Base-by-base conservation (phyloP, 2,329 filamentous ascomycete species). In the Aspergillus sp. region DNA sequence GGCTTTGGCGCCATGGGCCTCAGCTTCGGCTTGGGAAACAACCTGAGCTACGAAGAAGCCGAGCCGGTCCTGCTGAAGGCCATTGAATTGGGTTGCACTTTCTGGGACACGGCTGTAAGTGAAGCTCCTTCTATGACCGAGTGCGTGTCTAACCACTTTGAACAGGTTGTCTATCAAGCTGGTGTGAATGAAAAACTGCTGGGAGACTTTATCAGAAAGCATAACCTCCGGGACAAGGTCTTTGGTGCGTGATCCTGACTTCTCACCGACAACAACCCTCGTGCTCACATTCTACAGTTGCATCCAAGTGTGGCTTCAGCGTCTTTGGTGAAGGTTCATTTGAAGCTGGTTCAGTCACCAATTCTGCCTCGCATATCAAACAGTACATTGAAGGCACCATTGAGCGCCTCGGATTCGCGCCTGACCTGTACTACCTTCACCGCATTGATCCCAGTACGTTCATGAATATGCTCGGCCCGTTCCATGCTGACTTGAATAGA, bases 1-100 rank as follows among this genome's bases (percentile, higher is more conserved):
- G 77, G 77, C 47, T 80, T 80, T 51, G 78, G 78, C 17, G 76
- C 76, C 10, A 81, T 80, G 77, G 78, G 78, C 6, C 59, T 80
- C 11, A 78, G 68, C 55, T 74, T 71, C 51, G 74, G 70, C 3
- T 43, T 79, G 17, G 77, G 78, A 4, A 70, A 45, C 34, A 75
- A 77, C 52, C 57, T 79, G 3, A 73, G 56, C 25, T 58, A 71
- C 1, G 76, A 79, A 49, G 57, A 80, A 57, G 76, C 77, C 4
- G 78, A 80, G 54, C 77, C 76, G 11, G 76, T 80, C 0, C 65
- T 81, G 0, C 54, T 79, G 20, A 81, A 80, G 55, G 78, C 78
- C 0, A 69, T 80, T 49, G 74, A 78, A 47, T 57, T 77, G 0
- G 75, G 75, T 3, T 78, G 75, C 53, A 77, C 73, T 1, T 77